Conservation (phyloP, 345 rosid genomes). For the Geranium rotundifolium region DNA sequence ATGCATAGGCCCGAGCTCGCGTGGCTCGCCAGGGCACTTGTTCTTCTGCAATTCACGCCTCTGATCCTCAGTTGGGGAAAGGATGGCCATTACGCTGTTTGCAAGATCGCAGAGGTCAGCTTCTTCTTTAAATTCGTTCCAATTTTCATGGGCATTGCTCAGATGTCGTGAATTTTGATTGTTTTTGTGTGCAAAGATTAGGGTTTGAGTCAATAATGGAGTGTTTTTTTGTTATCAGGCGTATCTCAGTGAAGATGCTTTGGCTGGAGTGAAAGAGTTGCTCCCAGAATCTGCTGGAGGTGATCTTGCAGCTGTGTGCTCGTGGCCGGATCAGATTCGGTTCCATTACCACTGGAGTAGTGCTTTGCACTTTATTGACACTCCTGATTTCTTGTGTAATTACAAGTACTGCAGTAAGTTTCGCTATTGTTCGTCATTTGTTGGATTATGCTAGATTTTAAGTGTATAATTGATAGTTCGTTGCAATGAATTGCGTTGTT, state of each 20-base stretch:
- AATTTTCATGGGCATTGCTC: neutral
- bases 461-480: neutral
- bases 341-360: conserved; percentile 69
- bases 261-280: conserved; percentile 52
- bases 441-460: neutral
- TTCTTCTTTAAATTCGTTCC: neutral
- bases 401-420: conserved; percentile 72
- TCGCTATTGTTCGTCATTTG: conserved; percentile 1
- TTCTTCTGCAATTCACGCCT: conserved; percentile 41
- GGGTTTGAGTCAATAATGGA: neutral
- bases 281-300: conserved; percentile 75
- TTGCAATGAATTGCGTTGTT: neutral
- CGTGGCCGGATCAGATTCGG: conserved; percentile 81
- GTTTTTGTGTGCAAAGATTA: neutral
- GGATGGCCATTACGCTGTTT: conserved; percentile 65
- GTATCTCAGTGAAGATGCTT: conserved; percentile 54
- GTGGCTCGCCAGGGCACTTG: conserved; percentile 30
- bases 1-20: neutral
- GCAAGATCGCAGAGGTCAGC: conserved; percentile 80
- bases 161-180: too few relatives aligned
- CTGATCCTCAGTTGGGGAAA: conserved; percentile 70
- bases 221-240: conserved; percentile 25
- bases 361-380: conserved; percentile 77
- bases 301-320: conserved; percentile 77
- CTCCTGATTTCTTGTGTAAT: conserved; percentile 86